These are phyloP conservation scores for Cladophialophora carrionii DNA, from an alignment of 2,329 filamentous ascomycete genomes.

Conservation along the genomic window DNA sequence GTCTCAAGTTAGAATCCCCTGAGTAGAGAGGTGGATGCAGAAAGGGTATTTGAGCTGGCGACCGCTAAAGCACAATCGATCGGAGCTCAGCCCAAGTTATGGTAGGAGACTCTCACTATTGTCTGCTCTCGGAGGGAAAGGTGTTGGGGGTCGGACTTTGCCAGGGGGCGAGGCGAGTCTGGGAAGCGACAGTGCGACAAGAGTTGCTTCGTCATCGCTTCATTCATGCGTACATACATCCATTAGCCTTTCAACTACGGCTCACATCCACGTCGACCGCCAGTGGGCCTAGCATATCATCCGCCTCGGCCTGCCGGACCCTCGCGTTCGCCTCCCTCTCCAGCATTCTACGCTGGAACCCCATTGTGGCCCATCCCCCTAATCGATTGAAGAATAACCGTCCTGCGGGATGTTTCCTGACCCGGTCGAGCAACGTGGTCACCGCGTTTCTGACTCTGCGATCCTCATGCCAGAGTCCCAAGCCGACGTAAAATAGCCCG, in stretches of 20 bases:
- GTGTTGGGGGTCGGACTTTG: neutral
- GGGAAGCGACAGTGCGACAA: neutral
- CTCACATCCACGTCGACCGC: slow-evolving; percentile 13
- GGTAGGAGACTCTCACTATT: neutral
- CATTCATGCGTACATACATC: neutral
- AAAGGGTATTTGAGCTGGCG: neutral
- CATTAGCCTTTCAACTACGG: slow-evolving; percentile 21
- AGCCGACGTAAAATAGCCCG: slow-evolving; percentile 85
- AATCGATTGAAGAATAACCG: slow-evolving; percentile 89
- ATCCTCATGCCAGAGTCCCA: slow-evolving; percentile 90
- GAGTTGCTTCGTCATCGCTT: neutral
- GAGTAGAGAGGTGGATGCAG: neutral
- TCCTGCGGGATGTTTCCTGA: slow-evolving; percentile 85
- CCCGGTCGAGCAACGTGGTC: slow-evolving; percentile 77
- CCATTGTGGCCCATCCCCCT: slow-evolving; percentile 85
- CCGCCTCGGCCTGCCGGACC: slow-evolving; percentile 24
- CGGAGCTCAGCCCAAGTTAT: neutral
- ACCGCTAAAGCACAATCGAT: neutral
- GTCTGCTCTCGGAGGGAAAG: neutral
- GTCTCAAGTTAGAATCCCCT: neutral
- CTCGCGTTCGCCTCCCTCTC: slow-evolving; percentile 53
- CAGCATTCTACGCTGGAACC: slow-evolving; percentile 76
- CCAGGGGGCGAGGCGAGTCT: neutral
- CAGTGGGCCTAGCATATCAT: slow-evolving; percentile 20
- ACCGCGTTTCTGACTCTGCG: slow-evolving; percentile 75